Evolutionary conservation across 2,329 filamentous ascomycete species (phyloP).

Genomic region (Ophiostoma ips): DNA sequence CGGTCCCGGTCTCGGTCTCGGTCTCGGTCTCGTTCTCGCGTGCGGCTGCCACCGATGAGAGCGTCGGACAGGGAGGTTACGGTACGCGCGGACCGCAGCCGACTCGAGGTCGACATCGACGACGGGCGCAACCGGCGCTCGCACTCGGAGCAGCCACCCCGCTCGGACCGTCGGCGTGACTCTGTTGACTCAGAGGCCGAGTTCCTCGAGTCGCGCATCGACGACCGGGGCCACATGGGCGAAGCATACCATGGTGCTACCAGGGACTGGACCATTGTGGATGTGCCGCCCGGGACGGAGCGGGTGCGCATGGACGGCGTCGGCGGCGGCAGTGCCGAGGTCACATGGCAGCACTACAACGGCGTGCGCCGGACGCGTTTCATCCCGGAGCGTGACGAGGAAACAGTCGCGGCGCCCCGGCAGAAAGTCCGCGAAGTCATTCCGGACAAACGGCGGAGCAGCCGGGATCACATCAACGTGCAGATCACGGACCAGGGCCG

Average conservation of each 20-base stretch:
- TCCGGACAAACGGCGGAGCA: constrained; percentile 15
- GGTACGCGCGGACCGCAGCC: constrained; percentile 42
- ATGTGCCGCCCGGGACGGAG: constrained; percentile 72
- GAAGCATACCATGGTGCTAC: constrained; percentile 64
- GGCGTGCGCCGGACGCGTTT: constrained; percentile 64
- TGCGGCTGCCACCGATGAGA: constrained; percentile 15
- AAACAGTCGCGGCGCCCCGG: constrained; percentile 9
- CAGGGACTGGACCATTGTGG: constrained; percentile 67
- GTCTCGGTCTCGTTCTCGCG: constrained; percentile 17
- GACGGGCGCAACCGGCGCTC: constrained; percentile 12
- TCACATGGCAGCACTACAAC: constrained; percentile 67
- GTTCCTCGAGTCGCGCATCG: constrained; percentile 42
- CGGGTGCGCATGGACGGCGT: constrained; percentile 69
- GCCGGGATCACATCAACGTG: constrained; percentile 28
- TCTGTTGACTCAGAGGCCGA: constrained; percentile 53
- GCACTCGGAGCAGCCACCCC: constrained; percentile 28
- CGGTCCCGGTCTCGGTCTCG: constrained; percentile 22
- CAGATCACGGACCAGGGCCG: constrained; percentile 29
- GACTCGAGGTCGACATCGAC: constrained; percentile 30
- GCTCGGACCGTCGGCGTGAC: constrained; percentile 24
- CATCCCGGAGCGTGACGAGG: constrained; percentile 49
- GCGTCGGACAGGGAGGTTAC: constrained; percentile 51
- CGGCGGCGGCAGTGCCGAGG: constrained; percentile 60
- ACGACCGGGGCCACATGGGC: constrained; percentile 50
- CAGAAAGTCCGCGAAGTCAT: background rate